Base-by-base conservation (phyloP, 257 asterid genomes). In the Lycium ferocissimum region DNA sequence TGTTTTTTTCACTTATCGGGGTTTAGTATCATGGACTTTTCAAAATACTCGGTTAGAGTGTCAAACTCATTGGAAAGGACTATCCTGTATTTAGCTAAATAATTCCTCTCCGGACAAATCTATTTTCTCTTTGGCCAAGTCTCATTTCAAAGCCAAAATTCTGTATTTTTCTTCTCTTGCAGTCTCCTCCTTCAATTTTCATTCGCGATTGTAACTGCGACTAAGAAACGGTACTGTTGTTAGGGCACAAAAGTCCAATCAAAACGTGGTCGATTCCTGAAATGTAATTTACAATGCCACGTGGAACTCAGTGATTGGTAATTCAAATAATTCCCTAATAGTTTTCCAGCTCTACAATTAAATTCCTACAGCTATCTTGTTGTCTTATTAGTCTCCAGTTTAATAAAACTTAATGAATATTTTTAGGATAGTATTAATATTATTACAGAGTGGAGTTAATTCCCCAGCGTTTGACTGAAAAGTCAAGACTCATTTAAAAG, bases 261-360 rank as follows among this genome's bases (percentile, higher is more conserved):
- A 65, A 80, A 84, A 87, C 76, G 83, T 84, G 89, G 51, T 59
- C 12, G 70, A 80, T 26, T 76, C 37, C 4, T 51, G 4, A 49
- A 20, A 75, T 49, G 20, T 9, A 10, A 9, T 54, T 18, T 5
- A 20, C 5, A 9, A 45, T 86, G 40, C 5, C 49, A 84, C 83
- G 85, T 80, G 81, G 83, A 82, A 12, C 4, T 57, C 37, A 5
- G 10, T 57, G 51, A 10, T 86, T 86, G 89, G 86, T 47, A 9
- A 0, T 10, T 72, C 15, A 12, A 20, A 61, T 80, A 49, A 59
- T 84, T 71, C 9, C 17, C 15, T 56, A 18, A 54, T 9, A 80
- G 2, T 37, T 79, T 49, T 67, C 43, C 43, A 26, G 9, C 15
- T 75, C 72, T 62, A 56, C 54, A 35, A 43, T 81, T 43, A 11